Conservation (phyloP, 148 eudicot species). For the Mesembryanthemum crystallinum region DNA sequence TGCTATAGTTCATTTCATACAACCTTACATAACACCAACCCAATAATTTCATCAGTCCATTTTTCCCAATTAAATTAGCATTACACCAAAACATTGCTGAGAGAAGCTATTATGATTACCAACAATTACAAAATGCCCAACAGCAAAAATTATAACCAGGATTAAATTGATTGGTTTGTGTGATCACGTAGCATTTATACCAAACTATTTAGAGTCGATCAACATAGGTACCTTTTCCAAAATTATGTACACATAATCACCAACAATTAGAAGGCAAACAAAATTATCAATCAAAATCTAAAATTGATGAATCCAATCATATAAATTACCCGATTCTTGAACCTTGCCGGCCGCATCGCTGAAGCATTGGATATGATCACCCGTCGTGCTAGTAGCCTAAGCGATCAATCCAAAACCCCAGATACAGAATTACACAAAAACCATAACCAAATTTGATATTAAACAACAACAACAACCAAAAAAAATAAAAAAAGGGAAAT, state of each 20-base stretch:
- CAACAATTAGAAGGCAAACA: background rate
- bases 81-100: background rate
- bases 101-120: background rate
- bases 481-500: background rate
- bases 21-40: background rate
- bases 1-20: background rate
- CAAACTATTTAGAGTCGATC: background rate
- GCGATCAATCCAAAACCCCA: slow-evolving; percentile 27
- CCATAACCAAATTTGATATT: background rate
- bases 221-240: background rate
- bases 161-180: no score
- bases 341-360: slow-evolving; percentile 75
- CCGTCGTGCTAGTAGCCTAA: slow-evolving; percentile 60
- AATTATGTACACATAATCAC: background rate
- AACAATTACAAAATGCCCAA: no score
- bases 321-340: slow-evolving; percentile 63
- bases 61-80: no score
- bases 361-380: slow-evolving; percentile 76
- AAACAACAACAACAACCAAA: no score
- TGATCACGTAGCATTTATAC: no score
- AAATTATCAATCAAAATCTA: slow-evolving; percentile 2
- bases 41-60: background rate
- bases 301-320: background rate
- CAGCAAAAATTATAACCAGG: no score
- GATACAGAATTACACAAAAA: background rate